phyloP scores from a whole-genome alignment of 2,329 filamentous ascomycete genomes.

The Aureobasidium uvarum region DNA sequence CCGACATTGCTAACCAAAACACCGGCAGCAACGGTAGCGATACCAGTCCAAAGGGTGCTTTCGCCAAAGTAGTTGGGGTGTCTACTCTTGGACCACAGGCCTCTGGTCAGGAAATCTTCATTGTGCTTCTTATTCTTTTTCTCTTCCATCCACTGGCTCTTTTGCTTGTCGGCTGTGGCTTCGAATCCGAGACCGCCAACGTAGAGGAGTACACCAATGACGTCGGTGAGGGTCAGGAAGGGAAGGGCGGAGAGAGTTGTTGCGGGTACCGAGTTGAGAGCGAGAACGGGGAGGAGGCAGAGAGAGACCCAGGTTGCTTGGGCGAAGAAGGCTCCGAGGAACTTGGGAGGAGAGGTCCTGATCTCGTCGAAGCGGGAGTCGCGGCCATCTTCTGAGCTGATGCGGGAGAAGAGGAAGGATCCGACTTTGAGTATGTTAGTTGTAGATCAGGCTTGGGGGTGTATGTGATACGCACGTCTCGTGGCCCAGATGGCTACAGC shows the following conservation, averaged over 20 bases:
- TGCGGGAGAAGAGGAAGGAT: slow-evolving; percentile 61
- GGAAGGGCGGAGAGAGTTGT: slow-evolving; percentile 53
- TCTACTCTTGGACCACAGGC: slow-evolving; percentile 60
- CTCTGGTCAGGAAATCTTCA: slow-evolving; percentile 64
- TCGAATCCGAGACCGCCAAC: slow-evolving; percentile 61
- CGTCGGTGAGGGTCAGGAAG: slow-evolving; percentile 52
- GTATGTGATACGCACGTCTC: slow-evolving; percentile 47
- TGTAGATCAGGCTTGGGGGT: fast-evolving
- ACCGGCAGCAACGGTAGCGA: slow-evolving; percentile 60
- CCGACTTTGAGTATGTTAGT: slow-evolving; percentile 51
- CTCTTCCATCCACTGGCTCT: slow-evolving; percentile 59
- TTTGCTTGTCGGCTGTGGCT: slow-evolving; percentile 62
- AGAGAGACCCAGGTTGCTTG: slow-evolving; percentile 68
- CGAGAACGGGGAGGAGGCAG: slow-evolving; percentile 64
- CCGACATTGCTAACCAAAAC: slow-evolving; percentile 56
- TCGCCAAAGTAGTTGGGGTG: slow-evolving; percentile 75
- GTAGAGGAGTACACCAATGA: slow-evolving; percentile 59
- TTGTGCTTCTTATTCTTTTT: slow-evolving; percentile 65
- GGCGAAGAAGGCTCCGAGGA: slow-evolving; percentile 56
- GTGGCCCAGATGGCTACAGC: slow-evolving; percentile 63
- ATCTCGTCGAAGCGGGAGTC: slow-evolving; percentile 61
- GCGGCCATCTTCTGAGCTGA: slow-evolving; percentile 55
- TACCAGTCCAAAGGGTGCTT: slow-evolving; percentile 65
- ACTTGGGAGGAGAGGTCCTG: slow-evolving; percentile 53
- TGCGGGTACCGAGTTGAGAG: slow-evolving; percentile 61